A percentile compares a stretch with the other conserved stretches of the same genome.
These are phyloP conservation scores for Globisporangium barbulae DNA, from an alignment of 352 stramenopile genomes.

Conservation along the genomic window DNA sequence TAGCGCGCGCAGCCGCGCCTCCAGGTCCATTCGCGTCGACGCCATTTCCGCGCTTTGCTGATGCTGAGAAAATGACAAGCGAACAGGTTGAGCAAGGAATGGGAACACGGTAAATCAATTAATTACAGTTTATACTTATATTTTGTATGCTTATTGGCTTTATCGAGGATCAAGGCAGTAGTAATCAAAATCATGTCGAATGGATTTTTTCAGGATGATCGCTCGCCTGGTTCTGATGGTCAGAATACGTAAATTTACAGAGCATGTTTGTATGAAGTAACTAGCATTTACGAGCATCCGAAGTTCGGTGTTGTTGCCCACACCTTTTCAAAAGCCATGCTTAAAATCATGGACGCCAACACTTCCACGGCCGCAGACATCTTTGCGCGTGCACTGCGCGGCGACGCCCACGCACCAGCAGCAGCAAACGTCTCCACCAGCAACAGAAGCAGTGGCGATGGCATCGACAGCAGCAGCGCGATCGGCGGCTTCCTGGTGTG, in stretches of 20 bases:
- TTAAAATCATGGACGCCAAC: constrained; percentile 6
- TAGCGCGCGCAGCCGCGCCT: constrained; percentile 56
- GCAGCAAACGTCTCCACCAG: neutral
- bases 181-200: too few relatives aligned
- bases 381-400: constrained; percentile 37
- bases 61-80: neutral
- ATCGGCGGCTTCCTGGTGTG: constrained; percentile 79
- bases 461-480: constrained; percentile 2
- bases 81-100: neutral
- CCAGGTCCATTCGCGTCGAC: constrained; percentile 39
- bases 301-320: neutral
- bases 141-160: neutral
- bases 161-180: too few relatives aligned
- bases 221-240: too few relatives aligned
- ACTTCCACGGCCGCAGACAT: constrained; percentile 24
- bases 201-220: too few relatives aligned
- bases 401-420: neutral
- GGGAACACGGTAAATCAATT: neutral
- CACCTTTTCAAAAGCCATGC: constrained; percentile 7
- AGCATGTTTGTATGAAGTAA: too few relatives aligned
- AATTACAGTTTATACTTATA: neutral
- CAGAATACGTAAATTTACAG: too few relatives aligned
- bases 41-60: constrained; percentile 17
- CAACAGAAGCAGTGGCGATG: neutral
- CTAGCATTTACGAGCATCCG: too few relatives aligned